Conservation (phyloP, 2,329 filamentous ascomycete species). For the Epichloe elymi region DNA sequence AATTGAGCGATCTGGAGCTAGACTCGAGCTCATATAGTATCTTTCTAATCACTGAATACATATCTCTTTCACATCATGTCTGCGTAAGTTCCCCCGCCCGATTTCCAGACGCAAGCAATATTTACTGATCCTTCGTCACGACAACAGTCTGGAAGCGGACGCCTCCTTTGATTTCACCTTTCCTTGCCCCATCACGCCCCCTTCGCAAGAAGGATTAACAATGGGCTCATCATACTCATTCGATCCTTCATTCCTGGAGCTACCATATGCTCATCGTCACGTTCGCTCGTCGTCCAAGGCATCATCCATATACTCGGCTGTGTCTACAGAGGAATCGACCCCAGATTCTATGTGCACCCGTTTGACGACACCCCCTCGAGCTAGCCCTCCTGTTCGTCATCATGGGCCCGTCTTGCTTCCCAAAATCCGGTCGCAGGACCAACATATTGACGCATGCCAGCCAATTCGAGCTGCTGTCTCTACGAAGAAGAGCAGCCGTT, state of each 20-base stretch:
- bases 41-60: background rate
- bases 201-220: conserved; percentile 12
- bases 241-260: conserved; percentile 42
- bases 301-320: conserved; percentile 47
- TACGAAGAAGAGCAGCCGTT: background rate
- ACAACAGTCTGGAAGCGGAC: conserved; percentile 44
- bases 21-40: conserved; percentile 7
- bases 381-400: conserved; percentile 58
- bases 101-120: background rate
- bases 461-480: conserved; percentile 7
- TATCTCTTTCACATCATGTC: conserved; percentile 1
- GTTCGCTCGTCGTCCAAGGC: conserved; percentile 51
- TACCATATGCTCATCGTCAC: conserved; percentile 41
- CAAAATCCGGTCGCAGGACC: conserved; percentile 77
- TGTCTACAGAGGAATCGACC: conserved; percentile 44
- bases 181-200: conserved; percentile 21
- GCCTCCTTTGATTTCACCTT: conserved; percentile 50
- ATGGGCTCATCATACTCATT: conserved; percentile 31
- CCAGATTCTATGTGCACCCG: conserved; percentile 55
- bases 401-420: conserved; percentile 71
- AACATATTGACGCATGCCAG: conserved; percentile 43
- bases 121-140: background rate
- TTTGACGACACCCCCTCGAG: conserved; percentile 52
- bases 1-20: conserved; percentile 8
- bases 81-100: conserved; percentile 3